Base-by-base conservation (phyloP, 2,329 filamentous ascomycete species). In the Lachnum nothofagi region DNA sequence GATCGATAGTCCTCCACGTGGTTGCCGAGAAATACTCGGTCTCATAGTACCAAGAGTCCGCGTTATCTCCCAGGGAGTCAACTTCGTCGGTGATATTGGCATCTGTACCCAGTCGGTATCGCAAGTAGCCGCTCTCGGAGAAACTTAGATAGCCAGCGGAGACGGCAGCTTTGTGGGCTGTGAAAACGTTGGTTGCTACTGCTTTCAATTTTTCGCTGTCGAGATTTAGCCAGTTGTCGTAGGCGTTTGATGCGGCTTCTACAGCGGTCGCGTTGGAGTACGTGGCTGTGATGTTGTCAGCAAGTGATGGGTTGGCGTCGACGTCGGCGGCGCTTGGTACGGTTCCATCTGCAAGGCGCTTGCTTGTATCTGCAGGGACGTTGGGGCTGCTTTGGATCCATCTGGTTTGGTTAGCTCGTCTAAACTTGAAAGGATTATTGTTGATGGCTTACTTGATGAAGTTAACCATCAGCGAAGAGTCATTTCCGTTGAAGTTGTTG, bases 41-140 rank as follows among this genome's bases (percentile, higher is more conserved):
- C 12, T 60, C 58, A 37, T 58, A 60, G 16, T 57, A 52, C 56
- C 56, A 60, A 10, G 31, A 86, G 42, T 49, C 45, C 17, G 44
- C 45, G 12, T 43, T 33, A 17, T 44, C 48, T 7, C 44, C 44
- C 4, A 48, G 16, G 38, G 35, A 37, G 29, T 51, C 39, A 29
- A 56, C 44, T 33, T 49, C 24, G 19, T 53, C 48, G 1, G 46
- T 55, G 73, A 79, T 49, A 85, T 67, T 3, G 81, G 81, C 34
- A 78, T 83, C 51, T 79, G 76, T 55, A 75, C 76, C 41, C 85
- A 76, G 66, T 85, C 85, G 55, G 70, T 69, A 86, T 84, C 43
- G 85, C 72, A 63, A 85, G 84, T 63, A 87, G 84, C 60, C 80
- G 82, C 42, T 82, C 84, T 59, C 83, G 70, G 78, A 86, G 83